phyloP scores from a whole-genome alignment of 768 basidiomycete genomes.

The Jaapia argillacea region DNA sequence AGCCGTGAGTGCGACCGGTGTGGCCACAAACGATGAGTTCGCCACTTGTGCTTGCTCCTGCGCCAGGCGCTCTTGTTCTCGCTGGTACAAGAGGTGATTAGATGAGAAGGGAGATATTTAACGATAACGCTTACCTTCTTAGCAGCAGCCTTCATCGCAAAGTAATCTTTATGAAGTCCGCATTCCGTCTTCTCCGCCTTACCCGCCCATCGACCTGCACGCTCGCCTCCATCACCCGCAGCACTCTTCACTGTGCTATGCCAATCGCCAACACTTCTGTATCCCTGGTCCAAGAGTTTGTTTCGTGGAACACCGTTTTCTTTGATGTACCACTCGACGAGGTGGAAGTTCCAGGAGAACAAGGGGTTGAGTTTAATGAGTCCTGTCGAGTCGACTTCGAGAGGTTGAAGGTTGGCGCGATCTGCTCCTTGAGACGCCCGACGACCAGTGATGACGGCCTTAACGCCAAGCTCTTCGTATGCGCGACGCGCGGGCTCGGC shows the following conservation, averaged over 20 bases:
- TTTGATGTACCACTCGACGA: conserved; percentile 80
- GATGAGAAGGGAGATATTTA: background rate
- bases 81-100: background rate
- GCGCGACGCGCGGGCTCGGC: conserved; percentile 90
- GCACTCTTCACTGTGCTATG: conserved; percentile 82
- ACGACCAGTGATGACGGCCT: conserved; percentile 90
- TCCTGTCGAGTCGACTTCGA: conserved; percentile 87
- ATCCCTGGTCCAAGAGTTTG: conserved; percentile 80
- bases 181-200: conserved; percentile 86
- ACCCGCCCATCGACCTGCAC: conserved; percentile 88
- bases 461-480: conserved; percentile 69
- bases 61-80: background rate
- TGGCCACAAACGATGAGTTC: too few species aligned
- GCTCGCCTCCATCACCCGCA: conserved; percentile 61
- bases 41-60: background rate
- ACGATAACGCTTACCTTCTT: conserved; percentile 15
- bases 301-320: conserved; percentile 82
- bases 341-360: conserved; percentile 74
- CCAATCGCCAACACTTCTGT: conserved; percentile 96
- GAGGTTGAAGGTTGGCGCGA: conserved; percentile 67
- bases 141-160: conserved; percentile 54
- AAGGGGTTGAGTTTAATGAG: conserved; percentile 93
- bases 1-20: too few species aligned
- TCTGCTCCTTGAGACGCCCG: conserved; percentile 92
- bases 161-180: conserved; percentile 90